Evolutionary conservation across 306 rosid species (phyloP), one percentile per base, ranked within the genome.

Genomic region (Medicago lupulina): DNA sequence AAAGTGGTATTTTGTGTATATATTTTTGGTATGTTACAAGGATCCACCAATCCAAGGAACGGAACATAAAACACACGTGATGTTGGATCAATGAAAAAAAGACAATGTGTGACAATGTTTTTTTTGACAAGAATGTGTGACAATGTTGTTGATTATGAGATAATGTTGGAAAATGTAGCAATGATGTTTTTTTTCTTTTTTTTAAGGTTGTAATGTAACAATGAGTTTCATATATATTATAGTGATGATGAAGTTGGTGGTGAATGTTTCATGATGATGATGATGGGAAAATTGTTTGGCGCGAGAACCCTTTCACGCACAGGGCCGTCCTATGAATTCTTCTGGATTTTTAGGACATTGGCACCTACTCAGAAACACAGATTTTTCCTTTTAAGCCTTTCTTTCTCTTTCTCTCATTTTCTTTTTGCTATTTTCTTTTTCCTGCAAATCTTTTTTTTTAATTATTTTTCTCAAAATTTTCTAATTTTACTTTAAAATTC

Each of bases 21-120:
- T 14, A 49, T 14, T 21, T 23, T 25, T 60, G 9, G 69, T 63
- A 75, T 49, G 80, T 67, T 88, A 84, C 79, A 87, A 83, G 86
- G 93, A 91, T 89, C 91, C 86, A 41, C 91, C 85, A 41, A 41
- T 65, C 65, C 77, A 85, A 72, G 65, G 69, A 79, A 80, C 70
- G 68, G 71, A 80, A 80, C 83, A 73, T 18, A 77, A 72, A 51
- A 71, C 39, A 71, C 44, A 55, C 40, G 23, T 53, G 82, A 36
- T 71, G 49, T 28, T 62, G 43, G 40, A 79, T 82, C 71, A 59
- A 77, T 28, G 67, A 41, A 62, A 44, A 34, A 53, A 65, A 76
- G 63, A 50, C 57, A 50, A 49, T 15, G 18, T 49, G 54, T 49
- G 54, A 15, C 28, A 15, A 34, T 51, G 46, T 34, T 69, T 23